phyloP scores from a whole-genome alignment of 306 rosid species.

The Fragaria nilgerrensis region DNA sequence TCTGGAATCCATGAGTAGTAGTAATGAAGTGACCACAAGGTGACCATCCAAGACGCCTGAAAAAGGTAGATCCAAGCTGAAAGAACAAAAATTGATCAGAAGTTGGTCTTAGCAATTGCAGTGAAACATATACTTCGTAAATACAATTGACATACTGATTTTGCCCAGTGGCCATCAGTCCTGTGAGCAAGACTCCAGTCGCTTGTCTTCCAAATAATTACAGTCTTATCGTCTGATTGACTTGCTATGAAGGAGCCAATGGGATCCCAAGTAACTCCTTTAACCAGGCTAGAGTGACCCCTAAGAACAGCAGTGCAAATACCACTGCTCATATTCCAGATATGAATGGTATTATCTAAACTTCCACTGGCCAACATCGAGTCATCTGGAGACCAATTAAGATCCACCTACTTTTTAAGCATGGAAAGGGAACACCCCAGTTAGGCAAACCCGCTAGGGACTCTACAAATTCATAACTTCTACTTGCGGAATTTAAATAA shows the following conservation, averaged over 20 bases:
- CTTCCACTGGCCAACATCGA: conserved; percentile 93
- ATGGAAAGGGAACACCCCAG: conserved; percentile 53
- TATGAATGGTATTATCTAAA: conserved; percentile 89
- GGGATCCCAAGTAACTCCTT: conserved; percentile 99
- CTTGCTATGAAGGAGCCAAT: conserved; percentile 97
- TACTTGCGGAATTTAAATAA: conserved; percentile 1
- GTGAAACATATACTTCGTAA: conserved; percentile 8
- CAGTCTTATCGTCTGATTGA: conserved; percentile 98
- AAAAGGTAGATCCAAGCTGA: conserved; percentile 98
- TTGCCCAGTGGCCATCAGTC: conserved; percentile 95
- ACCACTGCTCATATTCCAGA: conserved; percentile 95
- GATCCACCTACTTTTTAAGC: conserved; percentile 99
- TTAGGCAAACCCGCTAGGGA: conserved; percentile 44
- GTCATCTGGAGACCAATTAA: conserved; percentile 99
- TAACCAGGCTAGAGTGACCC: conserved; percentile 97
- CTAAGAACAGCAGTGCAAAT: conserved; percentile 98
- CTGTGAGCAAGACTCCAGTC: conserved; percentile 99
- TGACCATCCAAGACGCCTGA: conserved; percentile 99
- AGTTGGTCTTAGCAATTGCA: conserved; percentile 18
- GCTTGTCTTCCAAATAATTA: conserved; percentile 94
- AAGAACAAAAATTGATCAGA: conserved; percentile 32
- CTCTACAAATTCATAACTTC: conserved; percentile 3
- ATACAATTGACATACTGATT: conserved; percentile 64
- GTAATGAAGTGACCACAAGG: conserved; percentile 99
- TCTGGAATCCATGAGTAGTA: conserved; percentile 98